A percentile compares a stretch with the other conserved stretches of the same genome.
phyloP scores from a whole-genome alignment of 202 grass and related monocot species.

The Dendrocalamus latiflorus region DNA sequence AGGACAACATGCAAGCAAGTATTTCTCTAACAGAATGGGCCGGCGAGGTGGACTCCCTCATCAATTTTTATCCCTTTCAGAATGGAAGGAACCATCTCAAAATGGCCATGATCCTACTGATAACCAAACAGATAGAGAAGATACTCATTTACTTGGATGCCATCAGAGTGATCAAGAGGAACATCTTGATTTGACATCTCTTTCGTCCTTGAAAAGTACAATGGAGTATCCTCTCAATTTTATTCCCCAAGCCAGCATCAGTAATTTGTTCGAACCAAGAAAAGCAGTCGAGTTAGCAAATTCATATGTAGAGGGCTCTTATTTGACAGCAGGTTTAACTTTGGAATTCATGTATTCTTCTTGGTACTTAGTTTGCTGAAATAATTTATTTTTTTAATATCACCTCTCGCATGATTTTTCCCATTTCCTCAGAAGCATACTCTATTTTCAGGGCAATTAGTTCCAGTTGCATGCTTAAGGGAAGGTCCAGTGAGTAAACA shows the following conservation, averaged over 20 bases:
- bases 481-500: constrained; percentile 59
- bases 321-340: constrained; percentile 58
- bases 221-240: constrained; percentile 32
- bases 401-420: background rate
- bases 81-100: background rate
- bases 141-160: constrained; percentile 19
- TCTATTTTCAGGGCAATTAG: constrained; percentile 46
- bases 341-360: constrained; percentile 36
- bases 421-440: constrained; percentile 30
- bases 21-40: constrained; percentile 12
- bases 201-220: constrained; percentile 58
- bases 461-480: constrained; percentile 57
- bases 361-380: constrained; percentile 34
- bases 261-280: constrained; percentile 26
- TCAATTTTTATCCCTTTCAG: constrained; percentile 40
- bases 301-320: constrained; percentile 33
- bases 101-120: constrained; percentile 7
- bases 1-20: constrained; percentile 25
- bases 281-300: constrained; percentile 35
- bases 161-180: constrained; percentile 29
- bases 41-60: constrained; percentile 28
- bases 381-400: constrained; percentile 29
- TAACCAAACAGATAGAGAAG: background rate
- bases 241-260: constrained; percentile 21
- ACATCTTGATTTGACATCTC: constrained; percentile 53